These are phyloP conservation scores for Neurospora sp. DNA, from an alignment of 495 filamentous ascomycete species.

Conservation along the genomic window DNA sequence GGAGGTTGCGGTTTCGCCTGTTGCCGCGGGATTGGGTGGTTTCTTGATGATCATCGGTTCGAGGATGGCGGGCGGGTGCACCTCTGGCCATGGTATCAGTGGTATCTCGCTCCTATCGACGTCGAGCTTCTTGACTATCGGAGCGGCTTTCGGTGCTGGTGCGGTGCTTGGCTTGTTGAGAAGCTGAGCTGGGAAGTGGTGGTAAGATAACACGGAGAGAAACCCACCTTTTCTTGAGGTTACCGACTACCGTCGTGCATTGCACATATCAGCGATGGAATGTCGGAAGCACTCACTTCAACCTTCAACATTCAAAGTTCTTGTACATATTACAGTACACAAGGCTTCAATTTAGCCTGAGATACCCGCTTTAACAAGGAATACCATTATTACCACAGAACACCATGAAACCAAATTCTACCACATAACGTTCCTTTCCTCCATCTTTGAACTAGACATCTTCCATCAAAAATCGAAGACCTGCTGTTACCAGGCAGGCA, in stretches of 20 bases:
- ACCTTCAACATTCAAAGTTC: background rate
- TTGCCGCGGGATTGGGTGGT: conserved; percentile 35
- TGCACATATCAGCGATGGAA: background rate
- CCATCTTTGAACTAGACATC: too few relatives aligned
- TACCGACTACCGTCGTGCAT: background rate
- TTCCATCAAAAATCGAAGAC: too few relatives aligned
- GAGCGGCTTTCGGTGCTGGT: conserved; percentile 38
- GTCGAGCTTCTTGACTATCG: conserved; percentile 43
- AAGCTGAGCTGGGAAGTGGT: background rate
- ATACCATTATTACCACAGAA: too few relatives aligned
- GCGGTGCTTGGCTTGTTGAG: conserved; percentile 15
- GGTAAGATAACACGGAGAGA: background rate
- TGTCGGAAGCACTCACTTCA: background rate
- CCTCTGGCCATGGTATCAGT: conserved; percentile 50
- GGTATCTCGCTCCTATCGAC: conserved; percentile 41
- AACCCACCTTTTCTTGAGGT: background rate
- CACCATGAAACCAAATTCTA: too few relatives aligned
- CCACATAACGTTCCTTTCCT: too few relatives aligned
- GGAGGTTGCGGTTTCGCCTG: conserved; percentile 16
- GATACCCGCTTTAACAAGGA: too few relatives aligned
- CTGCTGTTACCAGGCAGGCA: too few relatives aligned
- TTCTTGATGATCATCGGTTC: conserved; percentile 42
- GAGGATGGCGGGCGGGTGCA: conserved; percentile 47
- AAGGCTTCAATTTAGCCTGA: too few relatives aligned
- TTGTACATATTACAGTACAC: background rate